Base-by-base conservation (phyloP, 1,284 basidiomycete genomes). In the Athelia sp. region DNA sequence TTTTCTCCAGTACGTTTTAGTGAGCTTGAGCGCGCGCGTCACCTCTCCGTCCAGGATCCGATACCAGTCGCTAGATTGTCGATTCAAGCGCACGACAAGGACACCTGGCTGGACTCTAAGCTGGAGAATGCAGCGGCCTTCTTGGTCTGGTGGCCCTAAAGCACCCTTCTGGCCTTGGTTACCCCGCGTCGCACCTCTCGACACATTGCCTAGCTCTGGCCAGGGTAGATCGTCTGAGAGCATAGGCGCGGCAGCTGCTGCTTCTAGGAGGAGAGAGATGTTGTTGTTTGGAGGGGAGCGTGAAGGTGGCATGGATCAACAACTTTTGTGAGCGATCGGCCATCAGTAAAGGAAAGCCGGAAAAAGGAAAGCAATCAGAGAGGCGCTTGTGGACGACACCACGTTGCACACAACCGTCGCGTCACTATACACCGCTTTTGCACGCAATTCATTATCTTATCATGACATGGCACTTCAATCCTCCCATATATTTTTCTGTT, bases 151-250 rank as follows among this genome's bases (percentile, higher is more conserved):
- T 50, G 79, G 72, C 19, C 83, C 78, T 23, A 89, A 69, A 44
- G 81, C 81, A 55, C 86, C 86, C 61, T 89, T 89, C 60, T 88
- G 85, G 46, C 86, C 86, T 71, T 90, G 86, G 66, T 89, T 89
- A 51, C 86, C 86, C 63, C 86, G 71, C 47, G 87, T 89, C n/a
- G 86, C 86, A 48, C 86, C 86, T 52, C 86, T 78, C 50, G 87
- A 87, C 56, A 89, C 85, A 59, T 89, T 89, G 55, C 86, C 87
- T 55, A 88, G 74, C 67, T 89, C 86, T 54, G 87, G 87, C 86
- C 86, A 89, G 26, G 86, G 87, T 46, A 89, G 74, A 73, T 89
- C 86, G 71, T 89, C 87, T 52, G 66, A 51, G 43, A 51, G 46
- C 35, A 48, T 48, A 38, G 36, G 6, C 4, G 26, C 26, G 4